A percentile compares a stretch with the other conserved stretches of the same genome.
These are phyloP conservation scores for Colletotrichum gigasporum DNA, from an alignment of 2,329 filamentous ascomycete genomes.

Conservation along the genomic window DNA sequence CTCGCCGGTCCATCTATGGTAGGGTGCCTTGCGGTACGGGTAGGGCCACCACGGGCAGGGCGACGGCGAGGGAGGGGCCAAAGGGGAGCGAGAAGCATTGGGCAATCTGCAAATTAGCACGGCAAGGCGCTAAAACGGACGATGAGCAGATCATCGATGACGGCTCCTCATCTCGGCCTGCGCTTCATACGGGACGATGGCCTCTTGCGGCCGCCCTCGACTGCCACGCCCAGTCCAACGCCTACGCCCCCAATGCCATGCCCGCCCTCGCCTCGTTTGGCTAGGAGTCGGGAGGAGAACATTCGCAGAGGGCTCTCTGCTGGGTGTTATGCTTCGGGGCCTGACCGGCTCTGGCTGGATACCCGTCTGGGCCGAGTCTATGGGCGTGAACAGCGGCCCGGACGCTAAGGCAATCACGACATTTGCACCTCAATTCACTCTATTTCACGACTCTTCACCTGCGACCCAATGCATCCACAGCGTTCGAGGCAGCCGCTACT, in stretches of 20 bases:
- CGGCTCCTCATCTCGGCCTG: slow-evolving; percentile 14
- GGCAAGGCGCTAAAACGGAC: neutral
- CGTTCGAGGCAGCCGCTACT: slow-evolving; percentile 1
- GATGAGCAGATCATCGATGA: slow-evolving; percentile 5
- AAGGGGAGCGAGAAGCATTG: neutral
- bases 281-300: neutral
- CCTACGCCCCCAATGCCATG: neutral
- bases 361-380: neutral
- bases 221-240: neutral
- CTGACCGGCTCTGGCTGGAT: neutral
- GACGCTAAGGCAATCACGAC: slow-evolving; percentile 5
- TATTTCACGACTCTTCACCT: neutral
- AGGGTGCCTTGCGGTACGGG: neutral
- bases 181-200: neutral
- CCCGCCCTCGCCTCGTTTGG: neutral
- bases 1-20: neutral
- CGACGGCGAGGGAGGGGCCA: neutral
- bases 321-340: no score
- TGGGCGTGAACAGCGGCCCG: neutral
- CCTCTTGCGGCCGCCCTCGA: neutral
- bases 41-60: neutral
- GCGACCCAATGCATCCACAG: neutral
- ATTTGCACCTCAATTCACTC: neutral
- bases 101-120: neutral
- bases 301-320: no score